Evolutionary conservation across 2,329 filamentous ascomycete genomes (phyloP).

Genomic region (Cladophialophora immunda): DNA sequence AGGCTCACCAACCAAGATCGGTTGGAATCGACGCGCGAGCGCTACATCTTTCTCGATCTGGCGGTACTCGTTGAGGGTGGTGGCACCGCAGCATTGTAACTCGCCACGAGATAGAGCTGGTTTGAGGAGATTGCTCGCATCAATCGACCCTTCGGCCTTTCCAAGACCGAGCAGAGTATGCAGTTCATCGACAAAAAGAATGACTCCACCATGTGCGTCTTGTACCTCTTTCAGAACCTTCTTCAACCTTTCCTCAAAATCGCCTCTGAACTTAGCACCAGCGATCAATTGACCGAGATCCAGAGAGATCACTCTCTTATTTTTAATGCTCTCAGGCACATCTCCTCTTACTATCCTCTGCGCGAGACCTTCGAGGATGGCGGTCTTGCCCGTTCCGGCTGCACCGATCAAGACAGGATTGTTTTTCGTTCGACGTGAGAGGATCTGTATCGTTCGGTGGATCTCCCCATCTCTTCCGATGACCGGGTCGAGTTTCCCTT

Average conservation of each 20-base stretch:
- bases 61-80: slow-evolving; percentile 90
- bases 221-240: slow-evolving; percentile 90
- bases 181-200: slow-evolving; percentile 94
- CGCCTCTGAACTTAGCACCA: slow-evolving; percentile 92
- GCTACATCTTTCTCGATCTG: slow-evolving; percentile 96
- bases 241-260: slow-evolving; percentile 95
- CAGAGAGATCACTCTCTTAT: slow-evolving; percentile 86
- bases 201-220: slow-evolving; percentile 85
- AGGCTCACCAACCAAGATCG: slow-evolving; percentile 91
- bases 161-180: slow-evolving; percentile 91
- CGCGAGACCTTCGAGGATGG: slow-evolving; percentile 93
- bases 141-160: slow-evolving; percentile 94
- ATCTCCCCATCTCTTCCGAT: slow-evolving; percentile 94
- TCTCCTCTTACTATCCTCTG: slow-evolving; percentile 92
- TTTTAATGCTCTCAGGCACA: slow-evolving; percentile 94
- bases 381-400: slow-evolving; percentile 98
- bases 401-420: slow-evolving; percentile 98
- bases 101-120: slow-evolving; percentile 92
- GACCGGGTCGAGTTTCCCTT: slow-evolving; percentile 92
- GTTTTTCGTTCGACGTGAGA: slow-evolving; percentile 94
- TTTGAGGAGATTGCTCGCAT: slow-evolving; percentile 94
- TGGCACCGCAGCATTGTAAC: slow-evolving; percentile 93
- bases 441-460: slow-evolving; percentile 90
- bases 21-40: slow-evolving; percentile 89
- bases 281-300: slow-evolving; percentile 94